Percentiles rank a stretch among this genome's conserved stretches.
phyloP scores from a whole-genome alignment of 2,329 filamentous ascomycete genomes.

The Torrubiellomyces zombiae region DNA sequence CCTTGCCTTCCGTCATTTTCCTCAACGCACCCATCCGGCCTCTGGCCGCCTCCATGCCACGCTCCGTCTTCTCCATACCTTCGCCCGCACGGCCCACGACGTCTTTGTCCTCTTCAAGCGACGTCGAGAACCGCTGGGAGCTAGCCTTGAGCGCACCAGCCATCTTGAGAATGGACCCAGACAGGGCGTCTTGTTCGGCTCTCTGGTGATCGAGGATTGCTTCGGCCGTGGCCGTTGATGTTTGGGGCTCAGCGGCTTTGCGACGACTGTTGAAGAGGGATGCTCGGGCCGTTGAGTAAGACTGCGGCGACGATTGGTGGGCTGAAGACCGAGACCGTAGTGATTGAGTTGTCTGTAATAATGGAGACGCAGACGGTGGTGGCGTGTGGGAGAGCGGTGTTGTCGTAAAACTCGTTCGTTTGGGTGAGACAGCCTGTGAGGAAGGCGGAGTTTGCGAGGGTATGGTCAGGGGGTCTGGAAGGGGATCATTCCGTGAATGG shows the following conservation, averaged over 20 bases:
- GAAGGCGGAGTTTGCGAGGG: conserved; percentile 4
- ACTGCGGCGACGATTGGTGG: conserved; percentile 4
- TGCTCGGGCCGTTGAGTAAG: conserved; percentile 21
- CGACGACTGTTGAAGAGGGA: conserved; percentile 26
- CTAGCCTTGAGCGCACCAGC: conserved; percentile 62
- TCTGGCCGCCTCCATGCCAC: conserved; percentile 60
- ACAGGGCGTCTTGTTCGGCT: conserved; percentile 67
- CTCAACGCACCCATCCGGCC: conserved; percentile 61
- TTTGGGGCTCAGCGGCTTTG: conserved; percentile 17
- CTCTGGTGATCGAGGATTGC: conserved; percentile 61
- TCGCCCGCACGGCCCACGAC: conserved; percentile 54
- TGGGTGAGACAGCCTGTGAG: conserved; percentile 4
- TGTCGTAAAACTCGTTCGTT: conserved; percentile 5
- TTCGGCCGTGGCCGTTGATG: conserved; percentile 42
- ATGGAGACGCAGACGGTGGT: background rate
- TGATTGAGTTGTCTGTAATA: conserved; percentile 17
- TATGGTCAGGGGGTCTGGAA: conserved; percentile 4
- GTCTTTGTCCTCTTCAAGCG: conserved; percentile 56
- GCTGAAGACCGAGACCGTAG: conserved; percentile 16
- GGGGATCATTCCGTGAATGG: conserved; percentile 6
- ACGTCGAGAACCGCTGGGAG: conserved; percentile 52
- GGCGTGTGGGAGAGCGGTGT: no score
- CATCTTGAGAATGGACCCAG: conserved; percentile 64
- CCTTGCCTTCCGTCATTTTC: conserved; percentile 72
- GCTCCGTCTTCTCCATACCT: conserved; percentile 61